Conservation (phyloP, 768 basidiomycete genomes). For the Collybia sp. region DNA sequence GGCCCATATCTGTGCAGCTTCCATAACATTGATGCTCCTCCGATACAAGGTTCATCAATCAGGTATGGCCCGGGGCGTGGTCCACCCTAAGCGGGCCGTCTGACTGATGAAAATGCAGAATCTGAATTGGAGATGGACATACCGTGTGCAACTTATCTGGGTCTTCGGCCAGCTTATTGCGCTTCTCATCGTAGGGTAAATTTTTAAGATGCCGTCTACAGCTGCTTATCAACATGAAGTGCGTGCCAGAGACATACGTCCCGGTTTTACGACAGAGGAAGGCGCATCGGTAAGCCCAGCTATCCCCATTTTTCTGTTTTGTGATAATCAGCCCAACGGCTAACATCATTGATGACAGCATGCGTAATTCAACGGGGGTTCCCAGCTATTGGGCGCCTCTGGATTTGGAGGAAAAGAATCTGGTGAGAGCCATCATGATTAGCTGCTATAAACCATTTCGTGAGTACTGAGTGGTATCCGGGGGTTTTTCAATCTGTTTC, state of each 20-base stretch:
- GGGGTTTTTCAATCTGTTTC: too few species aligned
- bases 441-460: slow-evolving; percentile 74
- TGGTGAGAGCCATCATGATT: slow-evolving; percentile 42
- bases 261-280: slow-evolving; percentile 60
- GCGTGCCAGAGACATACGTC: slow-evolving; percentile 70
- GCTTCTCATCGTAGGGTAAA: slow-evolving; percentile 42
- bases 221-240: slow-evolving; percentile 20
- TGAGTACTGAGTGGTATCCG: slow-evolving; percentile 25
- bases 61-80: slow-evolving; percentile 28
- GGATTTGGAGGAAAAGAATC: slow-evolving; percentile 42
- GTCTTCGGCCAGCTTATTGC: slow-evolving; percentile 45
- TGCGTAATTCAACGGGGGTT: slow-evolving; percentile 55
- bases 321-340: not conserved
- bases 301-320: not conserved
- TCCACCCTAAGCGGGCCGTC: not conserved
- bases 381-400: slow-evolving; percentile 50
- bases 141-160: slow-evolving; percentile 69
- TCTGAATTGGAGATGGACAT: slow-evolving; percentile 73
- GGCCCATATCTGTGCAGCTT: not conserved
- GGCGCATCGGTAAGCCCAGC: slow-evolving; percentile 39
- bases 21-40: not conserved
- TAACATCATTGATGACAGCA: slow-evolving; percentile 21
- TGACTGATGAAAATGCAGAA: slow-evolving; percentile 30
- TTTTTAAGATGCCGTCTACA: too few species aligned
- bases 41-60: slow-evolving; percentile 57